A percentile compares a stretch with the other conserved stretches of the same genome.
phyloP scores from a whole-genome alignment of 495 filamentous ascomycete genomes.

The Penicillium mononematosum region DNA sequence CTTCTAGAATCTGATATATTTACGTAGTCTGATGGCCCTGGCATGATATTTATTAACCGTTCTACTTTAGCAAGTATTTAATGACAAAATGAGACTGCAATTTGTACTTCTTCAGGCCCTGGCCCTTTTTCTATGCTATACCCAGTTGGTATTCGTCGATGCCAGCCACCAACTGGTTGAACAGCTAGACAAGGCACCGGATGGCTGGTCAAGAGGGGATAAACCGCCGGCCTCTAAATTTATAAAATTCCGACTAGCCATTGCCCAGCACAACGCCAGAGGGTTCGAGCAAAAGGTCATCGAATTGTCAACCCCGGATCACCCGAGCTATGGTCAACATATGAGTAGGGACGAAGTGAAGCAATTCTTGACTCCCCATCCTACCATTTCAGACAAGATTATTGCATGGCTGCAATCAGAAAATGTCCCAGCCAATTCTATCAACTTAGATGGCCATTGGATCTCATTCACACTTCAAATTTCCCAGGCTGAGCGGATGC shows the following conservation, averaged over 20 bases:
- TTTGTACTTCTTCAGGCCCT: constrained; percentile 12
- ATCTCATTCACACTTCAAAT: constrained; percentile 53
- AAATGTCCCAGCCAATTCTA: constrained; percentile 40
- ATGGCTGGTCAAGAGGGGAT: constrained; percentile 47
- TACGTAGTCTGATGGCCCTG: background rate
- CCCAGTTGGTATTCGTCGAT: background rate
- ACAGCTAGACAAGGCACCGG: constrained; percentile 38
- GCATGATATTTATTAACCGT: no score
- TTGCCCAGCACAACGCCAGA: constrained; percentile 50
- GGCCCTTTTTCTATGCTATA: constrained; percentile 15
- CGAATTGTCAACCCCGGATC: constrained; percentile 61
- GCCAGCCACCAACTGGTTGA: constrained; percentile 43
- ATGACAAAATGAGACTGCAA: constrained; percentile 13
- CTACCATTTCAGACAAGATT: constrained; percentile 41
- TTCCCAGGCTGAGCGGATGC: constrained; percentile 50
- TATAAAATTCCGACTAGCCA: constrained; percentile 54
- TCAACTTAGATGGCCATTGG: constrained; percentile 54
- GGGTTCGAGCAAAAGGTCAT: constrained; percentile 60
- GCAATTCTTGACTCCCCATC: constrained; percentile 48
- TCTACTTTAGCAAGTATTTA: background rate
- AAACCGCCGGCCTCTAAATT: constrained; percentile 32
- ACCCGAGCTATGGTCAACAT: constrained; percentile 61
- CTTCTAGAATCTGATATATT: background rate
- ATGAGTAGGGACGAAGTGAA: constrained; percentile 58
- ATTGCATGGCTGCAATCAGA: constrained; percentile 51